A percentile compares a stretch with the other conserved stretches of the same genome.
phyloP scores from a whole-genome alignment of 257 asterid genomes.

The Nyctanthes arbortristis region DNA sequence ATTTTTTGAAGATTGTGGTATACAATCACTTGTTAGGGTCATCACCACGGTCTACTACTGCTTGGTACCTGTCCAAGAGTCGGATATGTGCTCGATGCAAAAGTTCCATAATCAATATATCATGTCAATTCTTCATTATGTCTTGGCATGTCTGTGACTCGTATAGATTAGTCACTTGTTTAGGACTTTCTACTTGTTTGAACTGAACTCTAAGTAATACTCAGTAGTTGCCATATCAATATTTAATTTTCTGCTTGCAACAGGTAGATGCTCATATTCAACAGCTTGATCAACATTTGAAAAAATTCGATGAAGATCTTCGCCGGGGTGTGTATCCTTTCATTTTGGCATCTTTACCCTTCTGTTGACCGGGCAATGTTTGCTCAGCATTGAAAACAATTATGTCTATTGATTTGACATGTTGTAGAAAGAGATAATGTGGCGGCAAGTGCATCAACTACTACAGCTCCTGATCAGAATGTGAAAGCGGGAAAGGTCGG shows the following conservation, averaged over 20 bases:
- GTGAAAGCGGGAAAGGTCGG: slow-evolving; percentile 74
- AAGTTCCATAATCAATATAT: background rate
- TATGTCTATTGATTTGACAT: slow-evolving; percentile 9
- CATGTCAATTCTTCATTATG: background rate
- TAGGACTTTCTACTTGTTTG: background rate
- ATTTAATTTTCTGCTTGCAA: slow-evolving; percentile 20
- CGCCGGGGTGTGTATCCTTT: slow-evolving; percentile 53
- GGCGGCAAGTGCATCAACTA: slow-evolving; percentile 47
- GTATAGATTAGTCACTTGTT: slow-evolving; percentile 8
- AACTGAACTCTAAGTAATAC: background rate
- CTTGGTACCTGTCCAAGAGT: background rate
- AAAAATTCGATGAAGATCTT: slow-evolving; percentile 84
- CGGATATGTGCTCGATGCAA: background rate
- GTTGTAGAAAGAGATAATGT: slow-evolving; percentile 66
- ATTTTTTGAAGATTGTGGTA: background rate
- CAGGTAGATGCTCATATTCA: slow-evolving; percentile 92
- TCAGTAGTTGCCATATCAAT: background rate
- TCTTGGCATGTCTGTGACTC: slow-evolving; percentile 9
- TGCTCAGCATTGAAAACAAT: slow-evolving; percentile 2
- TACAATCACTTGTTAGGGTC: background rate
- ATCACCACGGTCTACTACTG: background rate
- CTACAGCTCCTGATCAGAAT: slow-evolving; percentile 52
- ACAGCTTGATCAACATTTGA: slow-evolving; percentile 88
- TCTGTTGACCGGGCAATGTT: background rate
- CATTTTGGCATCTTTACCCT: background rate